Conservation (phyloP, 805 yeast genomes). For the Zygosaccharomyces siamensis region DNA sequence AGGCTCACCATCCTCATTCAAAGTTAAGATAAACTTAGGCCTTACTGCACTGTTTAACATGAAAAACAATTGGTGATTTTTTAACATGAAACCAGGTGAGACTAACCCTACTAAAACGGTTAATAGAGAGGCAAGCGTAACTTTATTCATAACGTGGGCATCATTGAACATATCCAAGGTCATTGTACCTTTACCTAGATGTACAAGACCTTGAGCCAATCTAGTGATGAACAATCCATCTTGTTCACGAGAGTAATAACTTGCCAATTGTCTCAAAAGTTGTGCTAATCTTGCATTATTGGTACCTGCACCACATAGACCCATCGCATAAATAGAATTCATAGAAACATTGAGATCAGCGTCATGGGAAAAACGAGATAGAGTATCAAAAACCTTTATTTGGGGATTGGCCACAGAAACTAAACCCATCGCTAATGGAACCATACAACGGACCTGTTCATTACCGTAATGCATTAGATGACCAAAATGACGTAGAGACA, state of each 20-base stretch:
- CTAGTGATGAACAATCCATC: slow-evolving; percentile 90
- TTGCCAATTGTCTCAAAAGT: slow-evolving; percentile 87
- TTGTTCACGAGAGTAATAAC: slow-evolving; percentile 84
- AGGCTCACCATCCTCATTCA: slow-evolving; percentile 86
- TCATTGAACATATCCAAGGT: slow-evolving; percentile 87
- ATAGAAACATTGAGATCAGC: slow-evolving; percentile 89
- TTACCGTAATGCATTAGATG: slow-evolving; percentile 98
- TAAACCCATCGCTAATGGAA: slow-evolving; percentile 97
- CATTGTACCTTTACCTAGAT: slow-evolving; percentile 93
- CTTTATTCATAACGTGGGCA: slow-evolving; percentile 80
- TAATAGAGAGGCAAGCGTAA: slow-evolving; percentile 81
- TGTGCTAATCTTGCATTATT: slow-evolving; percentile 98
- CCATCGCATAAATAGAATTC: slow-evolving; percentile 95
- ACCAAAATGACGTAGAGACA: slow-evolving; percentile 94
- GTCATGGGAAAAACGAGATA: slow-evolving; percentile 95
- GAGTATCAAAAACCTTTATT: slow-evolving; percentile 93
- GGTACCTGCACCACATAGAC: slow-evolving; percentile 97
- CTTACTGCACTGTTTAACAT: slow-evolving; percentile 83
- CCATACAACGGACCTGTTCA: slow-evolving; percentile 83
- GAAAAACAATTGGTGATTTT: slow-evolving; percentile 78
- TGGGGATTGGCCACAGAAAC: slow-evolving; percentile 91
- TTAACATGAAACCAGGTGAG: slow-evolving; percentile 81
- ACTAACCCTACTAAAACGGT: slow-evolving; percentile 79
- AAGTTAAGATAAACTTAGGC: slow-evolving; percentile 89
- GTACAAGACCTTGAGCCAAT: slow-evolving; percentile 90